Evolutionary conservation across 163 green algal species (phyloP).

Genomic region (Scenedesmus sp.): DNA sequence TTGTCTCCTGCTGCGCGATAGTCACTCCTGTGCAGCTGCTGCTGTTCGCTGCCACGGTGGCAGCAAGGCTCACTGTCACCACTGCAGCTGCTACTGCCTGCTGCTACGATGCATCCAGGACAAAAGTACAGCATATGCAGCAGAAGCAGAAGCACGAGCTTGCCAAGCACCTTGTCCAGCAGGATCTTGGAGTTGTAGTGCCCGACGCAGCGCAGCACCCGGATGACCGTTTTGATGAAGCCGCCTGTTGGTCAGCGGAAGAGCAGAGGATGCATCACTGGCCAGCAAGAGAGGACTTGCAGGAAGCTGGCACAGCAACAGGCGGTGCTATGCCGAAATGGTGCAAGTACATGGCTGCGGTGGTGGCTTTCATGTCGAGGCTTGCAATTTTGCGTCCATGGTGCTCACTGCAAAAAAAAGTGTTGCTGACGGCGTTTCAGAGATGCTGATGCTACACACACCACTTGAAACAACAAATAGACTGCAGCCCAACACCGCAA

Average conservation of each 20-base stretch:
- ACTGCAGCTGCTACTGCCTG: not conserved
- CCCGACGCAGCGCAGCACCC: conserved; percentile 95
- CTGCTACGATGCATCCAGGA: not conserved
- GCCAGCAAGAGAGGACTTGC: not conserved
- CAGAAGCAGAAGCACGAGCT: not conserved
- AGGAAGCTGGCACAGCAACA: not conserved
- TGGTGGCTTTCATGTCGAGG: not conserved
- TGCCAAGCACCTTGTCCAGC: conserved; percentile 55
- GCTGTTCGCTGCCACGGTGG: not conserved
- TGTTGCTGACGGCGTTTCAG: not conserved
- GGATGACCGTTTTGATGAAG: conserved; percentile 97
- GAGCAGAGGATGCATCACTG: not conserved
- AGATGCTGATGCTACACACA: not conserved
- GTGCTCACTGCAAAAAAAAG: not conserved
- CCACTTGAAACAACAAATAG: not conserved
- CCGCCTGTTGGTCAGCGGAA: conserved; percentile 55
- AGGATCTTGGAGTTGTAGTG: conserved; percentile 94
- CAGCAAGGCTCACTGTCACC: not conserved
- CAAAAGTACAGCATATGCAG: not conserved
- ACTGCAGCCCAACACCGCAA: not conserved
- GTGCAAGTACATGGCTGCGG: not conserved
- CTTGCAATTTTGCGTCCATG: not conserved
- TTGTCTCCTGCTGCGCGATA: too few species aligned
- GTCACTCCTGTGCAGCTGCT: not conserved
- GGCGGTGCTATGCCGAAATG: too few species aligned